Base-by-base conservation (phyloP, 2,329 filamentous ascomycete genomes). In the Diplocarpon mali region DNA sequence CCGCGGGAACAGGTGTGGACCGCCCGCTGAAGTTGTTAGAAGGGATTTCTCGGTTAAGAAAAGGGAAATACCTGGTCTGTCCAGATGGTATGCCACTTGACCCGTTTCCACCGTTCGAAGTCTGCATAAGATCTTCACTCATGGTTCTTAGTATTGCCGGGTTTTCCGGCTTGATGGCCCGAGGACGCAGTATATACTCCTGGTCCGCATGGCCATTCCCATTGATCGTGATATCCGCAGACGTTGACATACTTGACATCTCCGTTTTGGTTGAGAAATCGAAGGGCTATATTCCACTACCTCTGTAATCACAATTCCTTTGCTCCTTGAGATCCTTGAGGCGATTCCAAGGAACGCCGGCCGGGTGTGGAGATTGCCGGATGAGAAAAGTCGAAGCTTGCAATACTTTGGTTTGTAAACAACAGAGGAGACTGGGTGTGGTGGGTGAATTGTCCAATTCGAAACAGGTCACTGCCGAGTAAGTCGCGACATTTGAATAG, bases 1-100 rank as follows among this genome's bases (percentile, higher is more conserved):
- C 89, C 57, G 81, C 75, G 43, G 90, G 80, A 38, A 95, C 66
- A 35, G 89, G 88, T 3, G 89, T 95, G 12, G 86, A 88, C 47
- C 77, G 76, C 48, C 87, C 86, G 65, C 87, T 93, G 55, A 37
- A 27, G 28, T 10, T 27, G 28, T 57, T 47, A 55, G 48, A 32
- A 40, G 11, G 17, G 7, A 7, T 14, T 2, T 38, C 20, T 15
- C 35, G 11, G 17, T 3, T 6, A 27, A 16, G 29, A 28, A 16
- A 16, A 40, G 34, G 20, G 14, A 24, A 29, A 31, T 28, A 60
- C 59, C 59, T 61, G 11, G 58, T 60, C 35, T 57, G 56, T 2
- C 47, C 54, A 27, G 59, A 56, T 37, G 17, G 38, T 28, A 36
- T 51, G 3, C 53, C 57, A 46, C 49, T 56, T 49, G 41, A 15